Evolutionary conservation across 306 rosid genomes (phyloP).

Genomic region (Cucurbita argyrosperma): DNA sequence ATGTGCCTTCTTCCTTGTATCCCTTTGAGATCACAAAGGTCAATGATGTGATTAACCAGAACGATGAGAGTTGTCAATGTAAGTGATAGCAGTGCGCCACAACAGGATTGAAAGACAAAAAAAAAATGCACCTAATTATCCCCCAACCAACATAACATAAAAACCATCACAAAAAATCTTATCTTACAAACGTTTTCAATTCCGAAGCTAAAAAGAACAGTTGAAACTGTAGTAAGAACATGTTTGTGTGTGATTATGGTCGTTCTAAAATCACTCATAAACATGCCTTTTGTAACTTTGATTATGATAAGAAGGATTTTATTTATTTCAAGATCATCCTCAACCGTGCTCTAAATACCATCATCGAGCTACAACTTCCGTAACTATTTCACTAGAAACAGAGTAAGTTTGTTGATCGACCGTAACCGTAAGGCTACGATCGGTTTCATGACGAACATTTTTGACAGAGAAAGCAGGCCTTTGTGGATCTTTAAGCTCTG

Average conservation of each 20-base stretch:
- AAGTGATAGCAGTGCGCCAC: conserved; percentile 41
- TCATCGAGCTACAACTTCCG: conserved; percentile 28
- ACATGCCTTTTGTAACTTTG: too few species aligned
- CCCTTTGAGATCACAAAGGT: too few species aligned
- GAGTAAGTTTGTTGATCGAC: conserved; percentile 15
- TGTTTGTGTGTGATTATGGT: not conserved
- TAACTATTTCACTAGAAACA: conserved; percentile 24
- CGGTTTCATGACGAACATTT: not conserved
- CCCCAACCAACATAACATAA: not conserved
- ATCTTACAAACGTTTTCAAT: too few species aligned
- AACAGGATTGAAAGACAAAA: conserved; percentile 74
- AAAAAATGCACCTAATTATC: conserved; percentile 63
- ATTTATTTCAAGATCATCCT: too few species aligned
- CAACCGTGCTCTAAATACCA: not conserved
- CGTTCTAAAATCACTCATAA: too few species aligned
- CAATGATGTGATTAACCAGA: too few species aligned
- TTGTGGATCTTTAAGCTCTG: conserved; percentile 20
- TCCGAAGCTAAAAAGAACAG: too few species aligned
- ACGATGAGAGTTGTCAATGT: too few species aligned
- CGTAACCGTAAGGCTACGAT: not conserved
- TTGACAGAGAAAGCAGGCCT: conserved; percentile 26
- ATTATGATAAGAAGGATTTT: too few species aligned
- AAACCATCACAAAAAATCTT: not conserved
- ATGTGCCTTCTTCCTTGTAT: too few species aligned
- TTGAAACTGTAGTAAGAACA: too few species aligned